phyloP scores from a whole-genome alignment of 1,139 yeast genomes.

The Yamadazyma blattariae region DNA sequence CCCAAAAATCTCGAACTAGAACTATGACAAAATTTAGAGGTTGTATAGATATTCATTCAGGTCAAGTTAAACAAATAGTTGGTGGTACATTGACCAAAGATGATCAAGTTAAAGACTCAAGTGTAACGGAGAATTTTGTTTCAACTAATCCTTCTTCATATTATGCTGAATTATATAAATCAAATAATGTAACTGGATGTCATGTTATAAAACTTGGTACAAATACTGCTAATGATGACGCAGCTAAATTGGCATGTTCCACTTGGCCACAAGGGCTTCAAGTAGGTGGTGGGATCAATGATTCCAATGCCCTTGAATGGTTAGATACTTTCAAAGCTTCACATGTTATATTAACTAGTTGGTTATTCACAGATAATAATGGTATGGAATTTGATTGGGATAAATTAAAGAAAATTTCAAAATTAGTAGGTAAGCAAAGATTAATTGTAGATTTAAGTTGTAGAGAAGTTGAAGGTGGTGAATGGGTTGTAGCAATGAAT shows the following conservation, averaged over 20 bases:
- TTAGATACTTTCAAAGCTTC: conserved; percentile 59
- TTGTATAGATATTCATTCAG: conserved; percentile 91
- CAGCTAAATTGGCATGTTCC: conserved; percentile 71
- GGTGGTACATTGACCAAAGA: conserved; percentile 80
- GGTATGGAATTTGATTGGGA: conserved; percentile 50
- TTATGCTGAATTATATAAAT: conserved; percentile 70
- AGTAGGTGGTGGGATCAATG: conserved; percentile 89
- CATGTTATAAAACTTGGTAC: conserved; percentile 93
- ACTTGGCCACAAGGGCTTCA: conserved; percentile 78
- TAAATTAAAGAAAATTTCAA: conserved; percentile 47
- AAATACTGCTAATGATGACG: conserved; percentile 69
- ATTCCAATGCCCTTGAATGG: conserved; percentile 74
- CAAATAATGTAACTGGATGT: conserved; percentile 63
- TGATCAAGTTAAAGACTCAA: conserved; percentile 31
- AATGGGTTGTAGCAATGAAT: conserved; percentile 94
- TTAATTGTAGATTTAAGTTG: conserved; percentile 94
- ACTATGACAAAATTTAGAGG: conserved; percentile 87
- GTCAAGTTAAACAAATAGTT: conserved; percentile 94
- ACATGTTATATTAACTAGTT: conserved; percentile 89
- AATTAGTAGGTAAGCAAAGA: conserved; percentile 57
- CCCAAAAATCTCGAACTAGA: not conserved
- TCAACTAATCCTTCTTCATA: conserved; percentile 71
- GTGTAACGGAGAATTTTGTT: conserved; percentile 65
- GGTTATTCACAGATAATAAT: conserved; percentile 61
- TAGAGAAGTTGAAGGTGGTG: conserved; percentile 43